These are phyloP conservation scores for Curvularia sp. DNA, from an alignment of 2,329 filamentous ascomycete genomes.

Conservation along the genomic window DNA sequence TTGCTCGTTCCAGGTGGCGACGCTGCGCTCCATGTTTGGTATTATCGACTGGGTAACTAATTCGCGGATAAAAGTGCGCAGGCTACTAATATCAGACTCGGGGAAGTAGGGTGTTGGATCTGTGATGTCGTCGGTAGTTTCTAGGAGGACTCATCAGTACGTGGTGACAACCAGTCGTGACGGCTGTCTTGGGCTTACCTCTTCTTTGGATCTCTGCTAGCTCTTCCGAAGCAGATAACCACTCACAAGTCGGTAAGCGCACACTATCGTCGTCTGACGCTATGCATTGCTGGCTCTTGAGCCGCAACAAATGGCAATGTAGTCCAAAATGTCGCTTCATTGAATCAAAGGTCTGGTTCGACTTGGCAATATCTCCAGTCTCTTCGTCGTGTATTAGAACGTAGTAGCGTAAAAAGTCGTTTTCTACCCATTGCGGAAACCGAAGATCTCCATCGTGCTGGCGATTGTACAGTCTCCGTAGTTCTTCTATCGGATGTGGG, in stretches of 20 bases:
- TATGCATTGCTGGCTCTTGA: conserved; percentile 84
- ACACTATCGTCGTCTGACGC: conserved; percentile 92
- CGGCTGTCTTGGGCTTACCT: conserved; percentile 51
- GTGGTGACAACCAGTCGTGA: background rate
- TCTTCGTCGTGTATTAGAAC: conserved; percentile 97
- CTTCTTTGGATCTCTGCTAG: conserved; percentile 73
- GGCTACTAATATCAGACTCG: conserved; percentile 87
- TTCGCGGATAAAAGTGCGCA: conserved; percentile 89
- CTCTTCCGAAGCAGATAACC: conserved; percentile 88
- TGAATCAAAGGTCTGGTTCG: conserved; percentile 90
- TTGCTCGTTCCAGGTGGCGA: conserved; percentile 96
- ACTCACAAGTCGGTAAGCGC: conserved; percentile 80
- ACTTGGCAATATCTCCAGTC: conserved; percentile 87
- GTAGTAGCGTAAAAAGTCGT: conserved; percentile 94
- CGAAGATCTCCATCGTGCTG: conserved; percentile 78
- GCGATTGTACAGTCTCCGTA: conserved; percentile 82
- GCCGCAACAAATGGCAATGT: conserved; percentile 88
- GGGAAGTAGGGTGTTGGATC: conserved; percentile 81
- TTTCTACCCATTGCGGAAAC: conserved; percentile 85
- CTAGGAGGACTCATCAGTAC: conserved; percentile 44
- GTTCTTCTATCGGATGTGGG: conserved; percentile 80
- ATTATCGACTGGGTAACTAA: conserved; percentile 95
- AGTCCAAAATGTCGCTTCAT: conserved; percentile 99
- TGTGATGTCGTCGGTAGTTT: conserved; percentile 73
- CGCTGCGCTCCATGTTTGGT: conserved; percentile 92